These are phyloP conservation scores for Climacium dendroides DNA, from an alignment of 225 moss, liverwort and hornwort genomes.

Conservation along the genomic window DNA sequence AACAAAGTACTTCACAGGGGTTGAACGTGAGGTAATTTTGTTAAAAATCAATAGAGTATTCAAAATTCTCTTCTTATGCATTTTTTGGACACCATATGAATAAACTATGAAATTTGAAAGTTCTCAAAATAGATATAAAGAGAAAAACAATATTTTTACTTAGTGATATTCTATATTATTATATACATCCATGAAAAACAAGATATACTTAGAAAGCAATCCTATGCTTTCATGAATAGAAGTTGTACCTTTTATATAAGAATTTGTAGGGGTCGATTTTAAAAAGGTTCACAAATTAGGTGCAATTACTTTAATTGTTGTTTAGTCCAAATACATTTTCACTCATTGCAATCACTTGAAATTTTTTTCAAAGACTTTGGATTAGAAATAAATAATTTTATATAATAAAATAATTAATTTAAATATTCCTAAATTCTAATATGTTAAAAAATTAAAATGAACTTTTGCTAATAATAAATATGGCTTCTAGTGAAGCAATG, in stretches of 20 bases:
- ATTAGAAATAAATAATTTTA: neutral
- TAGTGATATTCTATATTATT: no score
- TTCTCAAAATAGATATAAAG: no score
- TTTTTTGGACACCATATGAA: neutral
- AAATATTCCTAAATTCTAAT: no score
- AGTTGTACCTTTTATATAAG: no score
- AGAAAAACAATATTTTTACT: no score
- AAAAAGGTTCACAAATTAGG: neutral
- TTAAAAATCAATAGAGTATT: neutral
- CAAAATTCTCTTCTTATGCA: neutral
- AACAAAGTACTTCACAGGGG: neutral
- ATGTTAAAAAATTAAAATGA: neutral
- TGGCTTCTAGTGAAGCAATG: no score
- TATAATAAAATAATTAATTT: neutral
- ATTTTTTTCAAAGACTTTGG: neutral
- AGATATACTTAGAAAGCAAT: rapidly evolving
- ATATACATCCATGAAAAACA: no score
- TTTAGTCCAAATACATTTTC: neutral
- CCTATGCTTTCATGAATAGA: rapidly evolving
- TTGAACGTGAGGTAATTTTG: neutral
- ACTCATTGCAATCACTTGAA: neutral
- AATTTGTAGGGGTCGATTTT: rapidly evolving
- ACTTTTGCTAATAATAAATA: neutral
- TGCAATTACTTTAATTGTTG: neutral
- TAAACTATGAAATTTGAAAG: neutral